phyloP scores from a whole-genome alignment of 176 grass and related monocot species.

The Rhipidocladum racemiflorum region DNA sequence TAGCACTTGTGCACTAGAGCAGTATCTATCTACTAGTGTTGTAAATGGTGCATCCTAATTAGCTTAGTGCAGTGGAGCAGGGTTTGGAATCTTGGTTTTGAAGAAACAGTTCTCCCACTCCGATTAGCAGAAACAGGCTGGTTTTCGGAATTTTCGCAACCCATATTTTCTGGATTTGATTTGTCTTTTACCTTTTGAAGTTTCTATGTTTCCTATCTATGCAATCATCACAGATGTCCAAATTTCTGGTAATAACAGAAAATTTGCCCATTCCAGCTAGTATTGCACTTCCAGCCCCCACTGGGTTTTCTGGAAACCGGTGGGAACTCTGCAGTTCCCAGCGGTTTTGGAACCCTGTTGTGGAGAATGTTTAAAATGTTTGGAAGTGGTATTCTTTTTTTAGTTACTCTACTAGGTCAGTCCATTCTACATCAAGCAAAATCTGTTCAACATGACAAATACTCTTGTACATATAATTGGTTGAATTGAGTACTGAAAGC shows the following conservation, averaged over 20 bases:
- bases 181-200: neutral
- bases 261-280: neutral
- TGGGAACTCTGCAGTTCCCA: neutral
- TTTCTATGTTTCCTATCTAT: neutral
- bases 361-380: neutral
- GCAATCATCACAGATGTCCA: neutral
- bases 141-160: neutral
- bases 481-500: neutral
- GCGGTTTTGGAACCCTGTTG: neutral
- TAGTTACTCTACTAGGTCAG: slow-evolving; percentile 1
- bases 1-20: neutral
- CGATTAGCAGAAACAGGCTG: neutral
- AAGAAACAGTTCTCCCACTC: neutral
- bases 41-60: neutral
- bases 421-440: neutral
- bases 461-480: slow-evolving; percentile 6
- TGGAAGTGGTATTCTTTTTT: neutral
- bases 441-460: neutral
- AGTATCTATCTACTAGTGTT: neutral
- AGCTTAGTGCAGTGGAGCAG: neutral
- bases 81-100: neutral
- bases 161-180: neutral
- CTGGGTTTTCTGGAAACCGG: neutral
- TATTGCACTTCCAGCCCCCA: neutral
- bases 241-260: neutral